Evolutionary conservation across 2,329 filamentous ascomycete genomes (phyloP).

Genomic region (Scytalidium sp.): DNA sequence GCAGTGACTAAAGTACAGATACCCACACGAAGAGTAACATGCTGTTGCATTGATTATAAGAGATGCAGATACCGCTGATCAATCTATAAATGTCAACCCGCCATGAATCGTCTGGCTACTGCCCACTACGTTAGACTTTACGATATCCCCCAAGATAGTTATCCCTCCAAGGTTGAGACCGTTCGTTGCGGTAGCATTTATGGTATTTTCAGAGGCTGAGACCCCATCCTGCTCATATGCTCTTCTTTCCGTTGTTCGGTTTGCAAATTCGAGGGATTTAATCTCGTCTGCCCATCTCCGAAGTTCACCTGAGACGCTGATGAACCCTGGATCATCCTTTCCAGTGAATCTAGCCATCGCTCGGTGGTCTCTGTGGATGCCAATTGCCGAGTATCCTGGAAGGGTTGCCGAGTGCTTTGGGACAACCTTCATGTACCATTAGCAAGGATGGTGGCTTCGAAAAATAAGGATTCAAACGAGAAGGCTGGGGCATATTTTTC

Average conservation of each 20-base stretch:
- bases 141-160: conserved; percentile 4
- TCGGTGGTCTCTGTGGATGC: conserved; percentile 29
- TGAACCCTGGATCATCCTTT: conserved; percentile 9
- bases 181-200: background rate
- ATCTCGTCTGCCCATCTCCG: conserved; percentile 5
- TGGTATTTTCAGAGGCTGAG: background rate
- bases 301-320: conserved; percentile 4
- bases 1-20: too few species aligned
- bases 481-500: too few species aligned
- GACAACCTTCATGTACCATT: too few species aligned
- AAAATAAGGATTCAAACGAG: too few species aligned
- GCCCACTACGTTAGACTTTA: conserved; percentile 6
- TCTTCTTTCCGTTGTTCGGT: too few species aligned
- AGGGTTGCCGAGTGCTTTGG: conserved; percentile 29
- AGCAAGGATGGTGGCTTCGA: too few species aligned
- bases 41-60: too few species aligned
- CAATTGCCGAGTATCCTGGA: conserved; percentile 22
- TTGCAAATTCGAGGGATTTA: too few species aligned
- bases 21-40: too few species aligned
- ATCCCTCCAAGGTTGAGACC: conserved; percentile 1
- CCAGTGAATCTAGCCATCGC: conserved; percentile 30
- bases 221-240: too few species aligned
- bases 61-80: too few species aligned
- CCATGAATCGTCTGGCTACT: conserved; percentile 3
- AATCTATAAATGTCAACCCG: conserved; percentile 5